Percentiles rank a stretch among this genome's conserved stretches.
Evolutionary conservation across 2,329 filamentous ascomycete genomes (phyloP).

Genomic region (Drechslerella stenobrocha): DNA sequence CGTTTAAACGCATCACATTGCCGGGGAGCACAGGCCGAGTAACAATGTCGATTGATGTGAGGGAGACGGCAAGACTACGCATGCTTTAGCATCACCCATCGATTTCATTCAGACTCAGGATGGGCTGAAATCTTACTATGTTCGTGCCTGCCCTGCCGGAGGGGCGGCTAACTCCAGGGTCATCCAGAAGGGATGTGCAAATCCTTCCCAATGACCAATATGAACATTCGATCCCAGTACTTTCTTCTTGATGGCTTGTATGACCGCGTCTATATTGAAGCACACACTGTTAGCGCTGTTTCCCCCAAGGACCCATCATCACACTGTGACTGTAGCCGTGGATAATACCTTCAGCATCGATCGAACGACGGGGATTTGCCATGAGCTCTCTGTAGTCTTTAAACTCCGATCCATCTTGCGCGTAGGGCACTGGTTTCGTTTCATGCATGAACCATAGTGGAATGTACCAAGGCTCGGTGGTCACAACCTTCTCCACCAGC

Average conservation of each 20-base stretch:
- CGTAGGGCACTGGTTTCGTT: slow-evolving; percentile 21
- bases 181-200: slow-evolving; percentile 44
- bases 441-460: slow-evolving; percentile 44
- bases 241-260: slow-evolving; percentile 21
- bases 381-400: slow-evolving; percentile 24
- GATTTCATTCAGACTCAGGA: background rate
- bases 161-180: slow-evolving; percentile 24
- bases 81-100: slow-evolving; percentile 9
- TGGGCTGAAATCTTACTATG: slow-evolving; percentile 18
- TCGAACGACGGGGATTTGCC: slow-evolving; percentile 16
- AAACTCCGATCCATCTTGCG: slow-evolving; percentile 22
- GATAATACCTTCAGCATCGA: slow-evolving; percentile 32
- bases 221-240: slow-evolving; percentile 24
- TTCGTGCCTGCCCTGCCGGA: slow-evolving; percentile 21
- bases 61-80: slow-evolving; percentile 32
- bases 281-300: background rate
- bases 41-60: slow-evolving; percentile 27
- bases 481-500: slow-evolving; percentile 25
- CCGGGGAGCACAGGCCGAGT: slow-evolving; percentile 16
- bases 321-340: background rate
- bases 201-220: slow-evolving; percentile 42
- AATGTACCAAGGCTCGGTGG: slow-evolving; percentile 33
- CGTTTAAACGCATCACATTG: slow-evolving; percentile 31
- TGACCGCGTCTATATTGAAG: slow-evolving; percentile 20
- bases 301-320: background rate